These are phyloP conservation scores for Mycena vulgaris DNA, from an alignment of 768 basidiomycete genomes.

Conservation along the genomic window DNA sequence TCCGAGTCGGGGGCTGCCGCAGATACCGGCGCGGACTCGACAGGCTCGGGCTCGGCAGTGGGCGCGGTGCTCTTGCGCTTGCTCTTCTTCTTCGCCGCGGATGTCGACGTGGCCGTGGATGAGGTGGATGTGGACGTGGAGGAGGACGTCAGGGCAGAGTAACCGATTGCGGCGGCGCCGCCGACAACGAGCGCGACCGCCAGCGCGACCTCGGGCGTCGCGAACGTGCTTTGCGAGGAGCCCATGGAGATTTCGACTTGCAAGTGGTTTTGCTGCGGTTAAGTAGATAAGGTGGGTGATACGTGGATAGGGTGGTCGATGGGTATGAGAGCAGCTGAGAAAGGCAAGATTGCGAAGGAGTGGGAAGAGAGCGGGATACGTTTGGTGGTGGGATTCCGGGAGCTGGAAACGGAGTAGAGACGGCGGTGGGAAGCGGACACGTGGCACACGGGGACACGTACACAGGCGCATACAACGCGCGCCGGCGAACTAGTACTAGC, in stretches of 20 bases:
- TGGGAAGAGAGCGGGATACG: neutral
- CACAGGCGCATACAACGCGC: slow-evolving; percentile 15
- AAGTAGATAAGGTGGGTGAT: no score
- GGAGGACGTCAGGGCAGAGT: neutral
- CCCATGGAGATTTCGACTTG: no score
- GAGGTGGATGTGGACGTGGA: neutral
- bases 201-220: slow-evolving; percentile 13
- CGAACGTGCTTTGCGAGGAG: slow-evolving; percentile 28
- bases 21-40: neutral
- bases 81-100: slow-evolving; percentile 10
- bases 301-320: no score
- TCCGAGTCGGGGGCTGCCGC: neutral
- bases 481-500: neutral
- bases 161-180: slow-evolving; percentile 25
- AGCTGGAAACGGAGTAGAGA: neutral
- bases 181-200: slow-evolving; percentile 26
- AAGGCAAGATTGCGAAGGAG: neutral
- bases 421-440: neutral
- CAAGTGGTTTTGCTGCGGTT: neutral
- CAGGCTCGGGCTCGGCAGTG: neutral
- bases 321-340: no score
- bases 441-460: slow-evolving; percentile 12
- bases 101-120: neutral
- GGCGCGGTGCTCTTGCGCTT: slow-evolving; percentile 5
- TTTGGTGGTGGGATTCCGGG: neutral